phyloP scores from a whole-genome alignment of 192 early-diverging fungal genomes.

The Spizellomyces sp. region DNA sequence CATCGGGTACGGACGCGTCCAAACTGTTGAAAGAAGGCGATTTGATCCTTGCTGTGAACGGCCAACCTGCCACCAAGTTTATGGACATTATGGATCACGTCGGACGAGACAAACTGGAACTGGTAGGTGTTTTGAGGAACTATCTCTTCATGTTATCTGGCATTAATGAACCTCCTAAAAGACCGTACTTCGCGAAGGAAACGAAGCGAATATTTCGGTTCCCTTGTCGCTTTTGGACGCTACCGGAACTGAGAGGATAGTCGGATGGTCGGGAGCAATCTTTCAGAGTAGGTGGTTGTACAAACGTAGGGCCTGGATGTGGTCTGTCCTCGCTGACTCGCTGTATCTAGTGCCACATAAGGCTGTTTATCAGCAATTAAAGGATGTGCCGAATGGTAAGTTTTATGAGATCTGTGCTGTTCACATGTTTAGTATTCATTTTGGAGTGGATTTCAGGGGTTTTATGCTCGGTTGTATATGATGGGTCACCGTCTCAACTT shows the following conservation, averaged over 20 bases:
- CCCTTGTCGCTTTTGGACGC: slow-evolving; percentile 5
- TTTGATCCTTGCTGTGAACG: slow-evolving; percentile 22
- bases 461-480: slow-evolving; percentile 43
- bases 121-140: neutral
- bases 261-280: slow-evolving; percentile 23
- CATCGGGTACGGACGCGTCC: slow-evolving; percentile 23
- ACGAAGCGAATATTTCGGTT: neutral
- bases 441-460: slow-evolving; percentile 28
- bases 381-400: slow-evolving; percentile 34
- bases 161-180: neutral
- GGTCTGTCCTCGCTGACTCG: neutral
- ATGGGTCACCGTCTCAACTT: slow-evolving; percentile 44
- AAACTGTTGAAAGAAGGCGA: slow-evolving; percentile 23
- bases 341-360: slow-evolving; percentile 36
- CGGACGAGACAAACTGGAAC: slow-evolving; percentile 4
- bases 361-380: slow-evolving; percentile 43
- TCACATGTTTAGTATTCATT: neutral
- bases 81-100: slow-evolving; percentile 18
- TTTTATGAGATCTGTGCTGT: neutral
- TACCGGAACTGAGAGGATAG: slow-evolving; percentile 6
- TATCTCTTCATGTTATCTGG: too few species aligned
- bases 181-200: slow-evolving; percentile 18
- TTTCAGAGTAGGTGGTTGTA: slow-evolving; percentile 34
- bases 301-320: neutral
- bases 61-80: slow-evolving; percentile 22